A percentile compares a stretch with the other conserved stretches of the same genome.
Evolutionary conservation across 1,284 basidiomycete species (phyloP).

Genomic region (Boletus sp.): DNA sequence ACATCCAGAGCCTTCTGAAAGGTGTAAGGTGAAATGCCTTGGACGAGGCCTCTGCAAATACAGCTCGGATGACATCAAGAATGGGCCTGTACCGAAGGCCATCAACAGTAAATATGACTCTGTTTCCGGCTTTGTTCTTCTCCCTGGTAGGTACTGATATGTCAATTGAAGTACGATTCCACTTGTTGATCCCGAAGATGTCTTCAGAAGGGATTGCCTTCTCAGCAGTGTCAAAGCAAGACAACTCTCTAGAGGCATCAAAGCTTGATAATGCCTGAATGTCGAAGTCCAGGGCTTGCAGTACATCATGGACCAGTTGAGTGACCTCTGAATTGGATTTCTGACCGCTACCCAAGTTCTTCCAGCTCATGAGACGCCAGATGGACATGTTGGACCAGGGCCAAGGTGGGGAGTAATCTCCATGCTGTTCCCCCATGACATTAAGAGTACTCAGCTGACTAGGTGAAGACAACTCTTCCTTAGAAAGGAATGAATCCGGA

Average conservation of each 20-base stretch:
- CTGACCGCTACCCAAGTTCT: neutral
- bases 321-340: slow-evolving; percentile 10
- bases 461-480: neutral
- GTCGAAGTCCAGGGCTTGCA: neutral
- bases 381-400: slow-evolving; percentile 4
- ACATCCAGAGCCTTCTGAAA: too few relatives aligned
- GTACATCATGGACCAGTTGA: slow-evolving; percentile 1
- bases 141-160: neutral
- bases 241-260: neutral
- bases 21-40: too few relatives aligned
- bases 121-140: neutral
- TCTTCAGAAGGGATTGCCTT: neutral
- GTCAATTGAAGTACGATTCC: neutral
- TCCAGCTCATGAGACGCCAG: slow-evolving; percentile 7
- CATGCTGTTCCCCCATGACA: neutral
- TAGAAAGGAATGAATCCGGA: neutral
- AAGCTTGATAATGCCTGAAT: neutral
- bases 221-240: neutral
- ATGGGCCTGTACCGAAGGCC: neutral
- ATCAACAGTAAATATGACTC: neutral
- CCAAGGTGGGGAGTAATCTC: neutral
- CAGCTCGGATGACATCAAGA: neutral
- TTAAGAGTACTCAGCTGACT: neutral
- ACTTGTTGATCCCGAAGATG: too few relatives aligned
- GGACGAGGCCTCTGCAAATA: neutral